Percentiles rank a stretch among this genome's conserved stretches.
These are phyloP conservation scores for Auriscalpium orientale DNA, from an alignment of 768 basidiomycete genomes.

Conservation along the genomic window DNA sequence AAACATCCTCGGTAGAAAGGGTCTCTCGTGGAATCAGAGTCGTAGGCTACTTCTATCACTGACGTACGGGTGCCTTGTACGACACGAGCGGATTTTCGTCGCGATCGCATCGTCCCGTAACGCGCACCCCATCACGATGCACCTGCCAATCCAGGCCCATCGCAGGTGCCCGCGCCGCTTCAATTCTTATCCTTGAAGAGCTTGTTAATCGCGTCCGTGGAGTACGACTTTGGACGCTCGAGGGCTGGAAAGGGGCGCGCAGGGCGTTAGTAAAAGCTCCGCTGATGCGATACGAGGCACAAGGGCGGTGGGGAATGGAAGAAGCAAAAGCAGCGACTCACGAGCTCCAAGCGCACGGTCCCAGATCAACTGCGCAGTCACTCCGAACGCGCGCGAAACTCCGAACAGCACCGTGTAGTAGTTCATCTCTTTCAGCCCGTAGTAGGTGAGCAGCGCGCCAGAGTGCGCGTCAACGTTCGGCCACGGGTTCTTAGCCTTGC, in stretches of 20 bases:
- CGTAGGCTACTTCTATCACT: neutral
- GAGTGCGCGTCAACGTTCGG: conserved; percentile 98
- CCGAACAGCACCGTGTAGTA: conserved; percentile 98
- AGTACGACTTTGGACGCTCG: conserved; percentile 90
- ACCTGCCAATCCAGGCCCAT: neutral
- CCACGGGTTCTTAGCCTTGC: conserved; percentile 92
- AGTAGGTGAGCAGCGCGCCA: conserved; percentile 79
- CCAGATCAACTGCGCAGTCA: conserved; percentile 86
- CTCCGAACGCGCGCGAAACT: conserved; percentile 91
- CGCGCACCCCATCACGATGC: neutral
- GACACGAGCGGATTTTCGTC: no score
- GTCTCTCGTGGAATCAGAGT: neutral
- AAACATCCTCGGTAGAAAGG: neutral
- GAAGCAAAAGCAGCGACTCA: conserved; percentile 31
- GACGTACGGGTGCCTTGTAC: neutral
- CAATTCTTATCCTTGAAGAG: conserved; percentile 59
- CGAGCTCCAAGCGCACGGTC: conserved; percentile 89
- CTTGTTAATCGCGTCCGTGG: conserved; percentile 69
- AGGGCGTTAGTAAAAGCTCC: neutral
- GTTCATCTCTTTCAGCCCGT: conserved; percentile 84
- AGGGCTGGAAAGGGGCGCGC: conserved; percentile 40
- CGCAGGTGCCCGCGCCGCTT: neutral
- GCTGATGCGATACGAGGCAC: neutral
- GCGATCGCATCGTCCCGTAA: neutral
- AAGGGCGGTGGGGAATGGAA: neutral